These are phyloP conservation scores for Ustilago loliicola DNA, from an alignment of 1,284 basidiomycete genomes.

Conservation along the genomic window DNA sequence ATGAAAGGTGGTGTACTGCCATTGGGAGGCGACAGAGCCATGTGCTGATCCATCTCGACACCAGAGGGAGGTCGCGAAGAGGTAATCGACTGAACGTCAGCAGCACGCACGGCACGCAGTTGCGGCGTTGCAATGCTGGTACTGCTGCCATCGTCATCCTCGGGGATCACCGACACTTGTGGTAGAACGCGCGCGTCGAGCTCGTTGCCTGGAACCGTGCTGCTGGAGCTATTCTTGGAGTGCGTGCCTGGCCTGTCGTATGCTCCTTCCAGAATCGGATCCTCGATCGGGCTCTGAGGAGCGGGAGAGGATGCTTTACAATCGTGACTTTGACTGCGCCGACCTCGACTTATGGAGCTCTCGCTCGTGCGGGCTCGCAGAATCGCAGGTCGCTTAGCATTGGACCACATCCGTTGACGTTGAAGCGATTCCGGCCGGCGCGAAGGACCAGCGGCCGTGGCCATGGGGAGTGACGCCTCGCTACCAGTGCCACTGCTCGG, in stretches of 20 bases:
- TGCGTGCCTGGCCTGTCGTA: slow-evolving; percentile 27
- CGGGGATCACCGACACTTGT: slow-evolving; percentile 40
- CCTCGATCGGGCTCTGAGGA: slow-evolving; percentile 30
- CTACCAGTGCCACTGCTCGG: slow-evolving; percentile 35
- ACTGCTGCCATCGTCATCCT: slow-evolving; percentile 30
- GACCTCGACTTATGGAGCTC: slow-evolving; percentile 35
- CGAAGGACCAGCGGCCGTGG: slow-evolving; percentile 13
- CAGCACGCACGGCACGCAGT: background rate
- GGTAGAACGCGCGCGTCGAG: slow-evolving; percentile 17
- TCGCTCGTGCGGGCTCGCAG: slow-evolving; percentile 40
- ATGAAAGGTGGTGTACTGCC: slow-evolving; percentile 9
- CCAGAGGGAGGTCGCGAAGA: slow-evolving; percentile 5
- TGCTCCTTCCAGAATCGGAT: background rate
- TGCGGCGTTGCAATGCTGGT: slow-evolving; percentile 13
- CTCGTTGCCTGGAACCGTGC: slow-evolving; percentile 26
- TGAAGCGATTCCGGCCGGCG: slow-evolving; percentile 29
- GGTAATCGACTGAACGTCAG: background rate
- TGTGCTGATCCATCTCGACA: slow-evolving; percentile 8
- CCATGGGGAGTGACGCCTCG: slow-evolving; percentile 30
- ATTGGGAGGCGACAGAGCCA: slow-evolving; percentile 28
- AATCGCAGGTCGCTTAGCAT: slow-evolving; percentile 35
- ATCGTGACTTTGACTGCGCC: slow-evolving; percentile 32
- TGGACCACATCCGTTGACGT: slow-evolving; percentile 40
- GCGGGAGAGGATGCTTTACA: slow-evolving; percentile 24
- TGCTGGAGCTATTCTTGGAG: slow-evolving; percentile 39